These are phyloP conservation scores for Teunomyces aglyptinius DNA, from an alignment of 805 yeast genomes.

Conservation along the genomic window DNA sequence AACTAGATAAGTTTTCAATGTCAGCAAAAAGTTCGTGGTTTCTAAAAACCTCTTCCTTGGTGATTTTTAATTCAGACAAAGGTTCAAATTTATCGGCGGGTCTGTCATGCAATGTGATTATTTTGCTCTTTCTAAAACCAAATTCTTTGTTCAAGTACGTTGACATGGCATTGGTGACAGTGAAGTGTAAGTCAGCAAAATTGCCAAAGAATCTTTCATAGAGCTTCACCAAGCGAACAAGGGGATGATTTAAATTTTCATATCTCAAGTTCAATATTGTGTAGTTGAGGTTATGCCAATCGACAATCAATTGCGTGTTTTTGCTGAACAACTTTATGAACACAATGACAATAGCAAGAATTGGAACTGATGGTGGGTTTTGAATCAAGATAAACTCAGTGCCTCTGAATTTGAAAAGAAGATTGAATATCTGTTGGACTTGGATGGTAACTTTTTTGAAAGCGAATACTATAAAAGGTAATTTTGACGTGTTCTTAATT, in stretches of 20 bases:
- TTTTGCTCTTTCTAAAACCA: conserved; percentile 42
- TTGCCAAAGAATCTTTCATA: conserved; percentile 67
- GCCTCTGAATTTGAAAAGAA: conserved; percentile 56
- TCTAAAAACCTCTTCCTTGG: conserved; percentile 28
- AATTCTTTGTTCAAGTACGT: conserved; percentile 56
- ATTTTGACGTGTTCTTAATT: conserved; percentile 31
- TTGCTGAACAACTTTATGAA: conserved; percentile 49
- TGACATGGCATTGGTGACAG: conserved; percentile 79
- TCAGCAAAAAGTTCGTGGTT: conserved; percentile 27
- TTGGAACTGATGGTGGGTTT: conserved; percentile 92
- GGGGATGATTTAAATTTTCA: conserved; percentile 50
- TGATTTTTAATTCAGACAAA: conserved; percentile 25
- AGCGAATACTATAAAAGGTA: conserved; percentile 62
- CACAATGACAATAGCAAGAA: conserved; percentile 60
- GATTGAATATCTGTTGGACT: conserved; percentile 40
- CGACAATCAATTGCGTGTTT: conserved; percentile 68
- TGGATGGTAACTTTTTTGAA: conserved; percentile 59
- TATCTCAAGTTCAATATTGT: conserved; percentile 72
- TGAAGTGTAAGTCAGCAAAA: conserved; percentile 67
- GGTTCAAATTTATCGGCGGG: conserved; percentile 74
- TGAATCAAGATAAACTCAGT: conserved; percentile 72
- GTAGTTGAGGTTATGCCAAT: conserved; percentile 95
- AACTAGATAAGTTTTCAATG: conserved; percentile 28
- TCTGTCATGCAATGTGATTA: conserved; percentile 77
- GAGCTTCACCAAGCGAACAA: conserved; percentile 55